These are phyloP conservation scores for Globisporangium nunn DNA, from an alignment of 352 stramenopile species.

Conservation along the genomic window DNA sequence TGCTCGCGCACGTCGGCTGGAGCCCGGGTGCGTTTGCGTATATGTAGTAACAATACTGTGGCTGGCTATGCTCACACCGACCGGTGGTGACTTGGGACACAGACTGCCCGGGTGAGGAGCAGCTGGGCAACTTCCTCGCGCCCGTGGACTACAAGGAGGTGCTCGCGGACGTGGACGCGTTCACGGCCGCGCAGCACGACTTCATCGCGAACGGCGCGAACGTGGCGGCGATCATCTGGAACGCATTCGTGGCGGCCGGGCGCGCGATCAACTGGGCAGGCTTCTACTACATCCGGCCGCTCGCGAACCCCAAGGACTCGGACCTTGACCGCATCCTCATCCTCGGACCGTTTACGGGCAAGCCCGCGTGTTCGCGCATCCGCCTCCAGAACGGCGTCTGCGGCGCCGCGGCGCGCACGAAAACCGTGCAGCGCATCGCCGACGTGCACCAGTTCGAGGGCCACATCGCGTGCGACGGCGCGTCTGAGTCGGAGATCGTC, in stretches of 20 bases:
- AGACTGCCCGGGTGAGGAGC: constrained; percentile 40
- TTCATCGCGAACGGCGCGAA: constrained; percentile 78
- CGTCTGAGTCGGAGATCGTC: constrained; percentile 77
- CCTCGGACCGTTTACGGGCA: constrained; percentile 75
- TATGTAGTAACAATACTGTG: neutral
- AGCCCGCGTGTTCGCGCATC: constrained; percentile 77
- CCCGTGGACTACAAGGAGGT: constrained; percentile 64
- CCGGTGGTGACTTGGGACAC: neutral
- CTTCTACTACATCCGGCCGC: constrained; percentile 73
- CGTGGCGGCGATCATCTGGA: constrained; percentile 76
- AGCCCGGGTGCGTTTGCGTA: constrained; percentile 28
- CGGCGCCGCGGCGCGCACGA: constrained; percentile 52
- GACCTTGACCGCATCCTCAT: constrained; percentile 60
- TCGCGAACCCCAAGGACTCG: constrained; percentile 45
- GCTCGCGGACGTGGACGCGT: constrained; percentile 47
- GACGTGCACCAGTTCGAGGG: constrained; percentile 72
- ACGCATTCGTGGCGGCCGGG: constrained; percentile 54
- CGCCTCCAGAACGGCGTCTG: constrained; percentile 70
- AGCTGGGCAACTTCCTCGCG: constrained; percentile 50
- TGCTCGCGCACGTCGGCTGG: constrained; percentile 52
- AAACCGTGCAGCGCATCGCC: constrained; percentile 61
- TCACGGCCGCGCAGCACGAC: constrained; percentile 62
- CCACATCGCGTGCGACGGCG: constrained; percentile 79
- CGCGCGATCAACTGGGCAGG: constrained; percentile 76
- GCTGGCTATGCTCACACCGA: too few relatives aligned